These are phyloP conservation scores for Endocalyx cinctus DNA, from an alignment of 2,329 filamentous ascomycete species.

Conservation along the genomic window DNA sequence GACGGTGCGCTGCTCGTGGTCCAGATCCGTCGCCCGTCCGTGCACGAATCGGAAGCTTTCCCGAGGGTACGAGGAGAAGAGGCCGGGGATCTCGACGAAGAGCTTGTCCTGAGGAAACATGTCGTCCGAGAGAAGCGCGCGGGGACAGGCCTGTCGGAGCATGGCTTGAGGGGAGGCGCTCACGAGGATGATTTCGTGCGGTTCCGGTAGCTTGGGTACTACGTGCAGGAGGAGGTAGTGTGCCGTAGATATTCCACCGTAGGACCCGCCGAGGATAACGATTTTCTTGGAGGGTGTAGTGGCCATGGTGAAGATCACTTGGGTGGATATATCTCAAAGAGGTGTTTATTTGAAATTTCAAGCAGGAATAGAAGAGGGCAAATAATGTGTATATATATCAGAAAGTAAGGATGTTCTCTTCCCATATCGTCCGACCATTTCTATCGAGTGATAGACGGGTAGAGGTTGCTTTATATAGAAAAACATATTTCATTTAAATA, in stretches of 20 bases:
- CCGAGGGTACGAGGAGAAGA: constrained; percentile 35
- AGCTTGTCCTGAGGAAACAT: constrained; percentile 40
- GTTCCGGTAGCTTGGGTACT: constrained; percentile 33
- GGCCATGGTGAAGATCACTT: no score
- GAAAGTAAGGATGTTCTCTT: no score
- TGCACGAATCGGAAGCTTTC: constrained; percentile 37
- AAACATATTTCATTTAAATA: no score
- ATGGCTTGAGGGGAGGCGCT: constrained; percentile 36
- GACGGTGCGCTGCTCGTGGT: constrained; percentile 30
- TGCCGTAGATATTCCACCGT: constrained; percentile 44
- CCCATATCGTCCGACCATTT: no score
- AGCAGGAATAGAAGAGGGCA: no score
- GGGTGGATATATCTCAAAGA: no score
- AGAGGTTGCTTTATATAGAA: no score
- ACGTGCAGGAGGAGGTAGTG: constrained; percentile 51
- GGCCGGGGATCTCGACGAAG: constrained; percentile 33
- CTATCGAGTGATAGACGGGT: no score
- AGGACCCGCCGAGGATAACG: constrained; percentile 50
- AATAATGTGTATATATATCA: no score
- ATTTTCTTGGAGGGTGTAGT: no score
- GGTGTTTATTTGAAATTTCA: no score
- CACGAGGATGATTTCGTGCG: constrained; percentile 39
- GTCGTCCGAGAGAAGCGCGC: constrained; percentile 40
- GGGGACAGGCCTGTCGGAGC: constrained; percentile 39
- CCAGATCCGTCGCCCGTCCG: constrained; percentile 32